These are phyloP conservation scores for Naganishia friedmannii DNA, from an alignment of 768 basidiomycete genomes.

Conservation along the genomic window DNA sequence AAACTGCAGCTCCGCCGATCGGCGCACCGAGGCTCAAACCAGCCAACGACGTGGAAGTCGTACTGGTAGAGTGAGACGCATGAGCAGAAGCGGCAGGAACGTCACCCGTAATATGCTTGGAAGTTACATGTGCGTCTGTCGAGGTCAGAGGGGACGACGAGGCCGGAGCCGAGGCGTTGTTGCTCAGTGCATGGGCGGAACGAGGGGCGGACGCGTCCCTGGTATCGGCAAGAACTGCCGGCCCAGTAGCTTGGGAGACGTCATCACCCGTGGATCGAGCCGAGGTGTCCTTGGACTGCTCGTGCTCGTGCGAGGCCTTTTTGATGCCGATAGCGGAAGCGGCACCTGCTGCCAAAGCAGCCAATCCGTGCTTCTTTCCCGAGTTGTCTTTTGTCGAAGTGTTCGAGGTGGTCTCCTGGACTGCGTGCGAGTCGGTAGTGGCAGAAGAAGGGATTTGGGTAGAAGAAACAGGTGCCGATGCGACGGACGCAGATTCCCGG, in stretches of 20 bases:
- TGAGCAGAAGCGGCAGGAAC: not conserved
- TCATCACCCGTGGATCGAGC: constrained; percentile 14
- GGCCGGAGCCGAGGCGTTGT: too few species aligned
- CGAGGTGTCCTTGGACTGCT: not conserved
- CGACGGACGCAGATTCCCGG: not conserved
- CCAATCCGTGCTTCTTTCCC: constrained; percentile 16
- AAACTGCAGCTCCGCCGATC: constrained; percentile 2
- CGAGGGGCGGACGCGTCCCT: not conserved
- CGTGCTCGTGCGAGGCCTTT: not conserved
- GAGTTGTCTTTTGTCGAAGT: not conserved
- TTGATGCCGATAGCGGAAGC: constrained; percentile 13
- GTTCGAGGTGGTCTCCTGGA: not conserved
- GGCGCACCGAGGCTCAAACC: constrained; percentile 27
- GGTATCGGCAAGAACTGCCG: not conserved
- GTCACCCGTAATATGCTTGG: not conserved
- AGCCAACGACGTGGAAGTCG: not conserved
- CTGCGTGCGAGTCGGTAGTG: not conserved
- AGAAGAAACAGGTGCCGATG: not conserved
- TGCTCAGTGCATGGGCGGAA: not conserved
- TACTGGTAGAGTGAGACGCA: not conserved
- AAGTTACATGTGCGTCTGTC: not conserved
- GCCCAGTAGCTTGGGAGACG: not conserved
- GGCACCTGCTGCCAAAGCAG: not conserved
- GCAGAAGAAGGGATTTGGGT: not conserved
- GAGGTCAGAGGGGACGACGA: too few species aligned